A percentile compares a stretch with the other conserved stretches of the same genome.
Conservation (phyloP, 108 stramenopile genomes). For the Chaetoceros muelleri region DNA sequence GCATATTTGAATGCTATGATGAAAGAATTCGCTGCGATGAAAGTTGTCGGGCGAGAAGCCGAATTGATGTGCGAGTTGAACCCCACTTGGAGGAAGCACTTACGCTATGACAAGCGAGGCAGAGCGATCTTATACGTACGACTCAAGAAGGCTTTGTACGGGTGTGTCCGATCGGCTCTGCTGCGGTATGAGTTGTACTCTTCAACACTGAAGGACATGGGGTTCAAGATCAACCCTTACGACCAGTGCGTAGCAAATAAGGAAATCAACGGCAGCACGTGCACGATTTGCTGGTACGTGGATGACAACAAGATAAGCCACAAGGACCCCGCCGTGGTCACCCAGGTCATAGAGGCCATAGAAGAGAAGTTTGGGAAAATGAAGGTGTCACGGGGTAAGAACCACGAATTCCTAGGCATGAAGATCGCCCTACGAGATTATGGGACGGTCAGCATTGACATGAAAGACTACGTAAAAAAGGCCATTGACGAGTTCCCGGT, state of each 20-base stretch:
- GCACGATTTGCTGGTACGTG: no score
- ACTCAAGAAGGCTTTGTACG: no score
- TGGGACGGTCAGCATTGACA: no score
- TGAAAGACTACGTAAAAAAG: no score
- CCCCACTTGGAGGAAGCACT: not conserved
- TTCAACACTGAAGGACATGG: no score
- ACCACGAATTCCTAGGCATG: conserved; percentile 28
- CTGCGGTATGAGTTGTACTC: conserved; percentile 16
- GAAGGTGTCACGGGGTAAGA: no score
- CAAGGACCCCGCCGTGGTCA: conserved; percentile 9
- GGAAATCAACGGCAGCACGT: conserved; percentile 4
- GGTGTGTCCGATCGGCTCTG: conserved; percentile 15
- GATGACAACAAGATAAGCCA: no score
- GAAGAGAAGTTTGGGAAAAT: no score
- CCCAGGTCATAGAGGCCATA: not conserved
- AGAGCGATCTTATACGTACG: conserved; percentile 8
- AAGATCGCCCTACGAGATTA: no score
- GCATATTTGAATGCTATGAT: no score
- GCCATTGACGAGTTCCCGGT: not conserved
- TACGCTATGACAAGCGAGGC: conserved; percentile 1
- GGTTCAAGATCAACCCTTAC: no score
- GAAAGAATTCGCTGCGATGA: conserved; percentile 15
- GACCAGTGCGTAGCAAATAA: conserved; percentile 13
- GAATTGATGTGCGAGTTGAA: no score
- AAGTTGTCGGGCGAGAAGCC: conserved; percentile 1